Conservation (phyloP, 2,329 filamentous ascomycete species). For the Calonectria crousiana region DNA sequence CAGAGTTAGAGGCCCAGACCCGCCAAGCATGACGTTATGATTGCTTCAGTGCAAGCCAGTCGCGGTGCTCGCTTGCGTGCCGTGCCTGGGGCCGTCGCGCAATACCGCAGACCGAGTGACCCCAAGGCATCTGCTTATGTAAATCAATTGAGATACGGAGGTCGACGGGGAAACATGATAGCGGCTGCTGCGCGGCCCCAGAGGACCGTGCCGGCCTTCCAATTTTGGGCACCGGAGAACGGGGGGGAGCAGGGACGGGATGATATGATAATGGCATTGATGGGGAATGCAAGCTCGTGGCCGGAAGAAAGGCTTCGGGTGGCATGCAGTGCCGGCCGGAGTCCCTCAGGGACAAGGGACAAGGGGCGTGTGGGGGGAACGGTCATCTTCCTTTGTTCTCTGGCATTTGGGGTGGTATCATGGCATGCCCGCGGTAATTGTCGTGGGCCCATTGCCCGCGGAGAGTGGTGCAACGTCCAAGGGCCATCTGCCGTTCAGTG, state of each 20-base stretch:
- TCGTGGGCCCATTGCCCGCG: constrained; percentile 28
- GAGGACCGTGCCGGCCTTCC: constrained; percentile 11
- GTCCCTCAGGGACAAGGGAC: constrained; percentile 17
- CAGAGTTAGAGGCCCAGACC: constrained; percentile 9
- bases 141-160: not conserved
- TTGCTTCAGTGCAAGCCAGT: constrained; percentile 3
- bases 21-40: constrained; percentile 19
- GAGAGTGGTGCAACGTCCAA: constrained; percentile 25
- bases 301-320: not conserved
- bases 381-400: constrained; percentile 14
- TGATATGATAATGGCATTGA: constrained; percentile 21
- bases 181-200: not conserved
- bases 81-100: not conserved
- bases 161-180: constrained; percentile 13
- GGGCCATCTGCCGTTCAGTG: constrained; percentile 16
- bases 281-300: constrained; percentile 18
- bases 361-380: not conserved
- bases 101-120: not conserved
- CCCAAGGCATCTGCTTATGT: not conserved
- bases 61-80: not conserved
- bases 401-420: constrained; percentile 26
- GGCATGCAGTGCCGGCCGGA: constrained; percentile 27
- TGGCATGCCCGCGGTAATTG: constrained; percentile 25
- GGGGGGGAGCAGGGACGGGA: not conserved
- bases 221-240: constrained; percentile 9